Conservation (phyloP, 345 rosid genomes). For the Isatis tinctoria region DNA sequence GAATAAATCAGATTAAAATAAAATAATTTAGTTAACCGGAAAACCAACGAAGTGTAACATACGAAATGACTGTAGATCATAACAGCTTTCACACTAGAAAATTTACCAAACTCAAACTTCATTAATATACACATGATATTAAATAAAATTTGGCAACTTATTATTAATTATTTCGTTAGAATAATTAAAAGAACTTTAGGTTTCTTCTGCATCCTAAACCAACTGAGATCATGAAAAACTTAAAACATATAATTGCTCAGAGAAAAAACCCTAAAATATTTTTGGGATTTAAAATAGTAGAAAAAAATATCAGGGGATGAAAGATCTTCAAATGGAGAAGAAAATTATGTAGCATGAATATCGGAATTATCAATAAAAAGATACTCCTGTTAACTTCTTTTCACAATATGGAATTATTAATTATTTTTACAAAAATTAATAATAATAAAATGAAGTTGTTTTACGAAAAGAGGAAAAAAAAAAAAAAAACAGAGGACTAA, state of each 20-base stretch:
- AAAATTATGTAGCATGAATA: background rate
- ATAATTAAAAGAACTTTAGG: background rate
- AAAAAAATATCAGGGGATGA: too few species aligned
- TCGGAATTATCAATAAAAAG: background rate
- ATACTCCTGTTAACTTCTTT: background rate
- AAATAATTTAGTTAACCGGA: background rate
- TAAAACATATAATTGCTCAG: background rate
- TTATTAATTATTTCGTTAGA: background rate
- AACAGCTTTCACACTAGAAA: background rate
- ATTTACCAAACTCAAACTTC: background rate
- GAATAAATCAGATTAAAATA: background rate
- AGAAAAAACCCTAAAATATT: background rate
- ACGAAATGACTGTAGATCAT: background rate
- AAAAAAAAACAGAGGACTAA: conserved; percentile 25
- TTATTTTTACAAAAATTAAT: too few species aligned
- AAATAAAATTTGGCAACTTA: background rate
- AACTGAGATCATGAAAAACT: background rate
- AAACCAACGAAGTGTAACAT: background rate
- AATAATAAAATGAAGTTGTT: too few species aligned
- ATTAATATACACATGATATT: background rate
- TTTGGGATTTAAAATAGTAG: background rate
- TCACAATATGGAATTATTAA: background rate
- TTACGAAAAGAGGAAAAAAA: background rate
- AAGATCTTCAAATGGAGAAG: background rate
- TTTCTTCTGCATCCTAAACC: background rate